Evolutionary conservation across 2,329 filamentous ascomycete species (phyloP).

Genomic region (Knoxdaviesia capensis): DNA sequence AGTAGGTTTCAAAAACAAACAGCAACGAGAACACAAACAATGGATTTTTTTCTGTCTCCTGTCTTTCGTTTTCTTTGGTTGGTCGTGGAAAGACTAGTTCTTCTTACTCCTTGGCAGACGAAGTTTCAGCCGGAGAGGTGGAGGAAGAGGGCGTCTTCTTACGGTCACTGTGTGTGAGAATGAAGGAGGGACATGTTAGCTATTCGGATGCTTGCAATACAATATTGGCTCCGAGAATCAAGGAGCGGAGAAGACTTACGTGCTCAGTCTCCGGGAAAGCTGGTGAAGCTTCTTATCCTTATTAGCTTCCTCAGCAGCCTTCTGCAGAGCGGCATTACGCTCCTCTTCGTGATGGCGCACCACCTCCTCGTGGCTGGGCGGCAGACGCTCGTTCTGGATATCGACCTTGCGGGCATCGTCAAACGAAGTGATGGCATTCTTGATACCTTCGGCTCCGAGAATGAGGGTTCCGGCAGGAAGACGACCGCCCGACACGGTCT

Average conservation of each 20-base stretch:
- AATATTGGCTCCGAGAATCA: background rate
- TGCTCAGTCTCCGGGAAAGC: conserved; percentile 82
- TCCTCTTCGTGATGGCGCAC: conserved; percentile 65
- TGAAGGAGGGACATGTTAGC: background rate
- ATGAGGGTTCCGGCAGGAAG: conserved; percentile 91
- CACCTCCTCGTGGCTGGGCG: conserved; percentile 84
- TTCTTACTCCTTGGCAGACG: too few species aligned
- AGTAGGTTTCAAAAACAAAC: too few species aligned
- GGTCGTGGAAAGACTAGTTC: too few species aligned
- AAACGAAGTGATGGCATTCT: conserved; percentile 91
- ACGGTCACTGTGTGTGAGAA: conserved; percentile 1
- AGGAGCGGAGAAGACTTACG: conserved; percentile 44
- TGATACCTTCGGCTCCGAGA: conserved; percentile 95
- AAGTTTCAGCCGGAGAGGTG: too few species aligned
- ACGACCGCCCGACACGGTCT: conserved; percentile 83
- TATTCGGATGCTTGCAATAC: background rate
- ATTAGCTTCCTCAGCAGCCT: conserved; percentile 72
- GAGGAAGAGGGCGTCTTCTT: conserved; percentile 1
- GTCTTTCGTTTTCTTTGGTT: too few species aligned
- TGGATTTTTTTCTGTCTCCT: too few species aligned
- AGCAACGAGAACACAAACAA: too few species aligned
- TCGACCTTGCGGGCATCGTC: conserved; percentile 96
- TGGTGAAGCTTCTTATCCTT: conserved; percentile 77
- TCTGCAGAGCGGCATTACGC: conserved; percentile 62
- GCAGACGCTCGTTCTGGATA: conserved; percentile 84